A percentile compares a stretch with the other conserved stretches of the same genome.
Evolutionary conservation across 1,139 yeast species (phyloP).

Genomic region (Meyerozyma smithsonii): DNA sequence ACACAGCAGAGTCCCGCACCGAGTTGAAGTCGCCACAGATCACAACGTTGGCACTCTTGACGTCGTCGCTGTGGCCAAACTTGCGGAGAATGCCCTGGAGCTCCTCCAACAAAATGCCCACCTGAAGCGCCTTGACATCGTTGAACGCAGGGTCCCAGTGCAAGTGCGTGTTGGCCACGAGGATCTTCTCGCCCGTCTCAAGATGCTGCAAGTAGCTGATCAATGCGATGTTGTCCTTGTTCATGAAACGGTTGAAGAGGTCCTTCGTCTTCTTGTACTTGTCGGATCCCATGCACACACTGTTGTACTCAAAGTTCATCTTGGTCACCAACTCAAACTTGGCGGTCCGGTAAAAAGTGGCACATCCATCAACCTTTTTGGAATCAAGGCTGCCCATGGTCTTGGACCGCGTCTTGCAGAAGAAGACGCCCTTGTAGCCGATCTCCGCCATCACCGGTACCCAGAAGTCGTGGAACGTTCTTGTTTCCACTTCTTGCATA

Average conservation of each 20-base stretch:
- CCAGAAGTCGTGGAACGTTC: slow-evolving; percentile 85
- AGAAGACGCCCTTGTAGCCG: slow-evolving; percentile 81
- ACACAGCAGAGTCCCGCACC: slow-evolving; percentile 81
- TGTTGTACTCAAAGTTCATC: slow-evolving; percentile 77
- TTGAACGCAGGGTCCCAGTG: slow-evolving; percentile 98
- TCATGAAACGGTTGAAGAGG: slow-evolving; percentile 92
- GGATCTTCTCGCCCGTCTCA: slow-evolving; percentile 64
- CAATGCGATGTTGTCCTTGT: slow-evolving; percentile 89
- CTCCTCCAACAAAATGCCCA: slow-evolving; percentile 87
- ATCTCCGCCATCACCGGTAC: slow-evolving; percentile 61
- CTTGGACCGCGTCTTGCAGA: slow-evolving; percentile 86
- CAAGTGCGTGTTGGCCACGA: slow-evolving; percentile 86
- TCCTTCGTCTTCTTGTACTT: slow-evolving; percentile 92
- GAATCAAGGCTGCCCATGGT: slow-evolving; percentile 83
- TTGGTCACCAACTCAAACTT: slow-evolving; percentile 70
- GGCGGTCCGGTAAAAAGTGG: slow-evolving; percentile 70
- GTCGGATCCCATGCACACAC: slow-evolving; percentile 82
- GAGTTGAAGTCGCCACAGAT: slow-evolving; percentile 98
- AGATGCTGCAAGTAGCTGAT: slow-evolving; percentile 73
- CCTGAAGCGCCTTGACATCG: slow-evolving; percentile 95
- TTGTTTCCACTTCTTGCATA: slow-evolving; percentile 92
- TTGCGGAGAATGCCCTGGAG: slow-evolving; percentile 60
- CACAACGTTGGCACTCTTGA: slow-evolving; percentile 66
- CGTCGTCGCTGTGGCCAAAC: slow-evolving; percentile 47
- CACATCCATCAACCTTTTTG: slow-evolving; percentile 96